Conservation (phyloP, 2,329 filamentous ascomycete genomes). For the Colletotrichum agaves region DNA sequence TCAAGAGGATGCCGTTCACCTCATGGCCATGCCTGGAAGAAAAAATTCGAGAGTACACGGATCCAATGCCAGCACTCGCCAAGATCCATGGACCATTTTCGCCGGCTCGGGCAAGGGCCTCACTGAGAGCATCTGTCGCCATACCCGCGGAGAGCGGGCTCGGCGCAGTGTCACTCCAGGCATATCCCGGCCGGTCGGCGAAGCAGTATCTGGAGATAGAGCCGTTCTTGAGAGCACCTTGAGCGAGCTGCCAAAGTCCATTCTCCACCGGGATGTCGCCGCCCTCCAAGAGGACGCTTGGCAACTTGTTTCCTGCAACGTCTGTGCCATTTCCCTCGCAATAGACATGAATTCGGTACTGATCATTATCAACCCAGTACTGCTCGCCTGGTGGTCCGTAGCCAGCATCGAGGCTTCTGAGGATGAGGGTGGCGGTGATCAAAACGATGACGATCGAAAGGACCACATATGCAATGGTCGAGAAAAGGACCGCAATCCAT, state of each 20-base stretch:
- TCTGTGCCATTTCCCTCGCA: conserved; percentile 80
- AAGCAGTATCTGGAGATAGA: conserved; percentile 93
- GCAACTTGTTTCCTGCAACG: conserved; percentile 64
- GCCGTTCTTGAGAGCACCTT: conserved; percentile 79
- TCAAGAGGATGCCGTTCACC: conserved; percentile 81
- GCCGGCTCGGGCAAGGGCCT: conserved; percentile 81
- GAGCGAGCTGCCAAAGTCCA: conserved; percentile 82
- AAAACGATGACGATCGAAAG: conserved; percentile 77
- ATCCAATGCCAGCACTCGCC: conserved; percentile 86
- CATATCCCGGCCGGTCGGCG: conserved; percentile 90
- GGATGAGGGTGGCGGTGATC: conserved; percentile 80
- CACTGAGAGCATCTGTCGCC: conserved; percentile 87
- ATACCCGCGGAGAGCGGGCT: conserved; percentile 94
- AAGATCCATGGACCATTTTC: conserved; percentile 92
- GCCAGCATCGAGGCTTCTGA: conserved; percentile 83
- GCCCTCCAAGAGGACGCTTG: conserved; percentile 87
- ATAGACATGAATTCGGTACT: conserved; percentile 87
- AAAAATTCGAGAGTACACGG: conserved; percentile 91
- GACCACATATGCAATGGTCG: conserved; percentile 76
- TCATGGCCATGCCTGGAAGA: conserved; percentile 81
- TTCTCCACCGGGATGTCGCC: conserved; percentile 84
- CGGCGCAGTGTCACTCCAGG: conserved; percentile 89
- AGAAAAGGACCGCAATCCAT: conserved; percentile 83
- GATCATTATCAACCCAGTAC: conserved; percentile 83
- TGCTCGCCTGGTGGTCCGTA: conserved; percentile 78